phyloP scores from a whole-genome alignment of 2,329 filamentous ascomycete species.

The Penicillium griseofulvum region DNA sequence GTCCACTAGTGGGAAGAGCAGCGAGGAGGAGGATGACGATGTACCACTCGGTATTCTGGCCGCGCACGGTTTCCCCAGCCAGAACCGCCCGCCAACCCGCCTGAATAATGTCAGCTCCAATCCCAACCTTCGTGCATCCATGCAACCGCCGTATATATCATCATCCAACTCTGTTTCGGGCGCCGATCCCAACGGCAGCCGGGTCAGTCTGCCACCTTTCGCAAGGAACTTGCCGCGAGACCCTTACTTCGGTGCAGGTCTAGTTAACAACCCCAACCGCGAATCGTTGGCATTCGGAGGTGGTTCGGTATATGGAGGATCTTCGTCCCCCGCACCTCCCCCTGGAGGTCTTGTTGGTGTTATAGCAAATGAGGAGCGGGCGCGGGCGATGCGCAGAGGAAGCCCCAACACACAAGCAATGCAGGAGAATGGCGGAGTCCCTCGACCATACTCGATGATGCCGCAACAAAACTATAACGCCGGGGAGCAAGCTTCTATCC shows the following conservation, averaged over 20 bases:
- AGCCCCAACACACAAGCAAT: slow-evolving; percentile 67
- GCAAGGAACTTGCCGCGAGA: slow-evolving; percentile 78
- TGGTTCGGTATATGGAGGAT: slow-evolving; percentile 46
- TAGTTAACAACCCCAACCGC: slow-evolving; percentile 69
- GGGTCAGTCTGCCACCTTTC: slow-evolving; percentile 70
- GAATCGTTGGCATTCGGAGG: slow-evolving; percentile 72
- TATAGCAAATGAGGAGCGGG: slow-evolving; percentile 80
- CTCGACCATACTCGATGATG: slow-evolving; percentile 40
- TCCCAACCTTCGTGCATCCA: slow-evolving; percentile 64
- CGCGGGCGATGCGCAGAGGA: slow-evolving; percentile 72
- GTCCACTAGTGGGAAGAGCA: slow-evolving; percentile 40
- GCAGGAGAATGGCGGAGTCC: slow-evolving; percentile 34
- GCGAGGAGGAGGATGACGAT: slow-evolving; percentile 76
- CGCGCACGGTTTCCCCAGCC: slow-evolving; percentile 83
- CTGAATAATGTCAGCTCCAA: slow-evolving; percentile 66
- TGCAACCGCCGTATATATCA: slow-evolving; percentile 46
- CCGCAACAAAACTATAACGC: slow-evolving; percentile 47
- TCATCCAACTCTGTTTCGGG: slow-evolving; percentile 59
- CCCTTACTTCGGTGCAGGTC: slow-evolving; percentile 75
- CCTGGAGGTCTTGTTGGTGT: slow-evolving; percentile 82
- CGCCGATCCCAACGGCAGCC: slow-evolving; percentile 47
- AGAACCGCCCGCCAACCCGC: slow-evolving; percentile 69
- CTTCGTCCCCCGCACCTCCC: slow-evolving; percentile 47
- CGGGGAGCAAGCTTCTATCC: slow-evolving; percentile 70
- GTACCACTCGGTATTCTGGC: slow-evolving; percentile 81